A percentile compares a stretch with the other conserved stretches of the same genome.
phyloP scores from a whole-genome alignment of 805 yeast species.

The Nakazawaea pomicola region DNA sequence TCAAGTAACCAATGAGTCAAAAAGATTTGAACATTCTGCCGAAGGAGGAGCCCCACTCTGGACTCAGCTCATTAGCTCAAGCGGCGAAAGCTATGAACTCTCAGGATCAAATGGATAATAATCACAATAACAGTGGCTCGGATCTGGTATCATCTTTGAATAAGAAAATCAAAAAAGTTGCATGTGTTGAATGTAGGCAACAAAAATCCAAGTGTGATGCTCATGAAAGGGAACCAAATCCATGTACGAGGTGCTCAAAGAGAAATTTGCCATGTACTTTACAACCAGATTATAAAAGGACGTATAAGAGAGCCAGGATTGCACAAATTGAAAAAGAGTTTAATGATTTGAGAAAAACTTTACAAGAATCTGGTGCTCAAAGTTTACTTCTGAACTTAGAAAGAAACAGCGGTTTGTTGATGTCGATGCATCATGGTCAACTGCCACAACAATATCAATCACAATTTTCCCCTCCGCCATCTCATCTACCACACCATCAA shows the following conservation, averaged over 20 bases:
- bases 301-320: slow-evolving; percentile 79
- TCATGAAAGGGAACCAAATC: slow-evolving; percentile 62
- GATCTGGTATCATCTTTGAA: not conserved
- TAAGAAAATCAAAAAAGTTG: slow-evolving; percentile 50
- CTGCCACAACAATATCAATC: slow-evolving; percentile 11
- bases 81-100: slow-evolving; percentile 10
- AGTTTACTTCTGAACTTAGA: slow-evolving; percentile 11
- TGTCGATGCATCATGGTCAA: slow-evolving; percentile 14
- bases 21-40: slow-evolving; percentile 3
- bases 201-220: slow-evolving; percentile 94
- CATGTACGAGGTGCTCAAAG: slow-evolving; percentile 79
- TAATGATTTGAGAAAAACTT: slow-evolving; percentile 56
- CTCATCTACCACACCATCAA: slow-evolving; percentile 3
- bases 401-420: slow-evolving; percentile 7
- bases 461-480: not conserved
- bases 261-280: slow-evolving; percentile 67
- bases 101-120: not conserved
- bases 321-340: slow-evolving; percentile 82
- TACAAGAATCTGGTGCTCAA: slow-evolving; percentile 23
- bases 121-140: not conserved
- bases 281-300: slow-evolving; percentile 79
- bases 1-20: no score
- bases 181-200: slow-evolving; percentile 95
- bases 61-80: slow-evolving; percentile 12
- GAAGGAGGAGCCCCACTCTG: slow-evolving; percentile 4